A percentile compares a stretch with the other conserved stretches of the same genome.
Conservation (phyloP, 2,329 filamentous ascomycete species). For the Talaromyces verruculosus region DNA sequence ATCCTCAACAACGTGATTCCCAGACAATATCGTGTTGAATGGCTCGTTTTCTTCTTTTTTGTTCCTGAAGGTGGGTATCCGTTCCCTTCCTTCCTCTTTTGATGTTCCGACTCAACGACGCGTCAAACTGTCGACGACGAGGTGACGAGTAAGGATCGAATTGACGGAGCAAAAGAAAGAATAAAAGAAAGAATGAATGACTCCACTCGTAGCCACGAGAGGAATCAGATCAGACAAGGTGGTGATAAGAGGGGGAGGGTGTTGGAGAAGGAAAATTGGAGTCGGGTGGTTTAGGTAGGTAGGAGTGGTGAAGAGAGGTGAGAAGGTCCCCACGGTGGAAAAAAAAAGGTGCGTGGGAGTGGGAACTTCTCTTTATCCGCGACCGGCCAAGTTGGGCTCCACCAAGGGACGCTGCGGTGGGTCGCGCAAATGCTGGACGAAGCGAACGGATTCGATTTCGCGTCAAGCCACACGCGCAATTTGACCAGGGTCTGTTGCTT, state of each 20-base stretch:
- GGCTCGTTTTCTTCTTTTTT: neutral
- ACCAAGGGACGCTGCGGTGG: constrained; percentile 33
- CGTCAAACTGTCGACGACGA: constrained; percentile 4
- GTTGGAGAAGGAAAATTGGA: constrained; percentile 8
- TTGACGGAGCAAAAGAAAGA: neutral
- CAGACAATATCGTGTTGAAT: neutral
- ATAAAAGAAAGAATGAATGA: constrained; percentile 19
- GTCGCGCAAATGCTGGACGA: constrained; percentile 33
- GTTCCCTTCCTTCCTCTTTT: neutral
- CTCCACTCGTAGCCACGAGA: constrained; percentile 20
- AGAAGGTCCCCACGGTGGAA: constrained; percentile 43
- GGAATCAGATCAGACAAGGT: neutral
- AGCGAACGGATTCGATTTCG: constrained; percentile 29
- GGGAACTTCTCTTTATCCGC: constrained; percentile 44
- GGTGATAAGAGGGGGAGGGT: neutral
- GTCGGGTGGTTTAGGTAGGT: constrained; percentile 25
- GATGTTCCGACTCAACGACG: constrained; percentile 1
- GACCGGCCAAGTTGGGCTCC: constrained; percentile 41
- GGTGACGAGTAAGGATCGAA: constrained; percentile 6
- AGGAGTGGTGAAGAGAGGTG: constrained; percentile 19
- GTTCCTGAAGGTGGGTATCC: neutral
- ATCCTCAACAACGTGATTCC: neutral
- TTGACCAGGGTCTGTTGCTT: constrained; percentile 10
- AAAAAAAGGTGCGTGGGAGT: constrained; percentile 38
- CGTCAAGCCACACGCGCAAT: constrained; percentile 33